A percentile compares a stretch with the other conserved stretches of the same genome.
Conservation (phyloP, 2,329 filamentous ascomycete genomes). For the Monosporascus sp. region DNA sequence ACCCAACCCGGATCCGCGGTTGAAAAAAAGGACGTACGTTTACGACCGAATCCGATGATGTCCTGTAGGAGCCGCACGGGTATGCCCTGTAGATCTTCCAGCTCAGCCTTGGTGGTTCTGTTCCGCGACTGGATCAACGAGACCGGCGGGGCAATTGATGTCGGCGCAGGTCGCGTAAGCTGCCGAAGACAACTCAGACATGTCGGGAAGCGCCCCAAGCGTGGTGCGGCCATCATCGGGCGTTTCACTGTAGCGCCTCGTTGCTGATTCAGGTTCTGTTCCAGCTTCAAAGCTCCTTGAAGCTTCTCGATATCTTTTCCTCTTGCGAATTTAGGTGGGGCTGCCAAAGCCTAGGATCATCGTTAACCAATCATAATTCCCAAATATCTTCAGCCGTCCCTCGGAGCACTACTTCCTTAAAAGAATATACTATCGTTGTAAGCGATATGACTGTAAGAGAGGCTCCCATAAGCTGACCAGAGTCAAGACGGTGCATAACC, state of each 20-base stretch:
- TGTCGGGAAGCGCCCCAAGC: constrained; percentile 18
- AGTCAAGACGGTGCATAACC: too few species aligned
- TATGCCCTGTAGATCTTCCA: constrained; percentile 35
- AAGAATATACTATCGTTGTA: too few species aligned
- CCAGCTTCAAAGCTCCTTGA: neutral
- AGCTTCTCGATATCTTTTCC: constrained; percentile 1
- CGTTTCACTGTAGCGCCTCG: too few species aligned
- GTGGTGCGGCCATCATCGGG: constrained; percentile 7
- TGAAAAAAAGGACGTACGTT: constrained; percentile 20
- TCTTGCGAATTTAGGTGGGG: neutral
- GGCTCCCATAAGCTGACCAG: too few species aligned
- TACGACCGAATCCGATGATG: constrained; percentile 35
- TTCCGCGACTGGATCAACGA: constrained; percentile 30
- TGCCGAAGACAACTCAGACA: constrained; percentile 29
- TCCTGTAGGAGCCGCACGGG: constrained; percentile 39
- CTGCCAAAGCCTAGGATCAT: neutral
- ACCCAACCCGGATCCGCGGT: neutral
- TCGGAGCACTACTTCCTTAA: too few species aligned
- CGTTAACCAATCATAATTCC: too few species aligned
- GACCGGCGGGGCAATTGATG: constrained; percentile 15
- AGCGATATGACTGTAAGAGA: too few species aligned
- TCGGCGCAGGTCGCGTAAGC: constrained; percentile 17
- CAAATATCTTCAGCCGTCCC: too few species aligned
- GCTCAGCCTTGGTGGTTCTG: constrained; percentile 31
- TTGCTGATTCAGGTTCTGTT: neutral